Conservation (phyloP, 306 rosid species). For the Casuarina glauca region DNA sequence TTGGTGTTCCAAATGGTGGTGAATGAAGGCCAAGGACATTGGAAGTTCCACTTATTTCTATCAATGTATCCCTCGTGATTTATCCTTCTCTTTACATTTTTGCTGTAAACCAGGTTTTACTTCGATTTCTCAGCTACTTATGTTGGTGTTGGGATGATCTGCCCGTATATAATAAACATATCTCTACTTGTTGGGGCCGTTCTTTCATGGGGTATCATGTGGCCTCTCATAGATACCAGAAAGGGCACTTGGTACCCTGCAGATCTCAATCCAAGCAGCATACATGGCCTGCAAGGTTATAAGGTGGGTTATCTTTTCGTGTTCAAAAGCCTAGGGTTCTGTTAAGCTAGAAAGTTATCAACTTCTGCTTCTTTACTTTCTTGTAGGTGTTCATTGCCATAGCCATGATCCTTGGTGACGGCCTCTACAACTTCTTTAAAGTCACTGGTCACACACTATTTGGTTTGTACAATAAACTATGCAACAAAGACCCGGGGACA, state of each 20-base stretch:
- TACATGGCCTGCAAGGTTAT: constrained; percentile 55
- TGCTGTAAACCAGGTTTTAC: constrained; percentile 32
- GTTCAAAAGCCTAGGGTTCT: neutral
- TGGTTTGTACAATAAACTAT: constrained; percentile 32
- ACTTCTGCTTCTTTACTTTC: neutral
- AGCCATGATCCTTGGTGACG: constrained; percentile 60
- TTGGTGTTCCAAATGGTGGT: neutral
- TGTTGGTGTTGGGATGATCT: constrained; percentile 60
- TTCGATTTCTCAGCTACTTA: constrained; percentile 53
- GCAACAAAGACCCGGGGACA: neutral
- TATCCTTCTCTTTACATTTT: neutral
- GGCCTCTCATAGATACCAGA: constrained; percentile 44
- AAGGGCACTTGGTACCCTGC: constrained; percentile 52
- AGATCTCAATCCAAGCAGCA: constrained; percentile 30
- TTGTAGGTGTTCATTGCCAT: constrained; percentile 49
- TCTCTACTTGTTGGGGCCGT: constrained; percentile 52
- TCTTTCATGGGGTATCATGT: constrained; percentile 58
- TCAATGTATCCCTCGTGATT: neutral
- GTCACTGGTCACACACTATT: constrained; percentile 37
- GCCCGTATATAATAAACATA: constrained; percentile 43
- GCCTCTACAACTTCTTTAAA: constrained; percentile 47
- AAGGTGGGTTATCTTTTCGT: constrained; percentile 28
- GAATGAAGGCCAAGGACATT: neutral
- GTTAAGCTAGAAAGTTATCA: neutral
- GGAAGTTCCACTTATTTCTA: neutral